Evolutionary conservation across 441 rosid genomes (phyloP).

Genomic region (Bruguiera hainesii): DNA sequence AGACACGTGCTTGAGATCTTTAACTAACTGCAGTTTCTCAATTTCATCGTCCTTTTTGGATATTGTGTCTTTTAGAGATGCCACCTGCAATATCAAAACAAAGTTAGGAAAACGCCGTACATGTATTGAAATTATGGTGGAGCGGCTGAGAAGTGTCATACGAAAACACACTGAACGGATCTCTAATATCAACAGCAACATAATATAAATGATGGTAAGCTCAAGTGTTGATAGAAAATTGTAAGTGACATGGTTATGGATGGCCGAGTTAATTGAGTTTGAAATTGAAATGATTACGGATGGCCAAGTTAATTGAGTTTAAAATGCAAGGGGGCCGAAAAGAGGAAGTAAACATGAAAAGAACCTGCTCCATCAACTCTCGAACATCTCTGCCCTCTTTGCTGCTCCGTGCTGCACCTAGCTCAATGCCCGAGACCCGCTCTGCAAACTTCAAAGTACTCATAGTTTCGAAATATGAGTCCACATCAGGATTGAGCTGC

Average conservation of each 20-base stretch:
- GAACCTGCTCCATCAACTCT: constrained; percentile 93
- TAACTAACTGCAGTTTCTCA: constrained; percentile 48
- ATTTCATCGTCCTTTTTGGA: constrained; percentile 78
- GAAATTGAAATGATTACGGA: not conserved
- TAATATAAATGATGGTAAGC: too few relatives aligned
- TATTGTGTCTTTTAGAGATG: constrained; percentile 69
- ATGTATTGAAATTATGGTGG: not conserved
- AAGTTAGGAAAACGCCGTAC: not conserved
- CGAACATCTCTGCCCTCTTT: constrained; percentile 84
- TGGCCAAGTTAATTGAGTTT: too few relatives aligned
- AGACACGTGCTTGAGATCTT: constrained; percentile 42
- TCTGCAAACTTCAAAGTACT: constrained; percentile 95
- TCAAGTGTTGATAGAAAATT: too few relatives aligned
- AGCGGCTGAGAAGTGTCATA: too few relatives aligned
- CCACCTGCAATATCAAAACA: constrained; percentile 40
- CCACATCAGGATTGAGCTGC: constrained; percentile 88
- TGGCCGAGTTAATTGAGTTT: too few relatives aligned
- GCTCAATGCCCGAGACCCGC: constrained; percentile 94
- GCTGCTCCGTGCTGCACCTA: constrained; percentile 83
- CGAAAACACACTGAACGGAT: too few relatives aligned
- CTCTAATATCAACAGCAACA: too few relatives aligned
- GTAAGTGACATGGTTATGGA: too few relatives aligned
- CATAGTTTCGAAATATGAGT: constrained; percentile 75
- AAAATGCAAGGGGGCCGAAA: not conserved
- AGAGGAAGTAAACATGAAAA: not conserved